These are phyloP conservation scores for Akanthomyces dipterigenus DNA, from an alignment of 2,329 filamentous ascomycete genomes.

Conservation along the genomic window DNA sequence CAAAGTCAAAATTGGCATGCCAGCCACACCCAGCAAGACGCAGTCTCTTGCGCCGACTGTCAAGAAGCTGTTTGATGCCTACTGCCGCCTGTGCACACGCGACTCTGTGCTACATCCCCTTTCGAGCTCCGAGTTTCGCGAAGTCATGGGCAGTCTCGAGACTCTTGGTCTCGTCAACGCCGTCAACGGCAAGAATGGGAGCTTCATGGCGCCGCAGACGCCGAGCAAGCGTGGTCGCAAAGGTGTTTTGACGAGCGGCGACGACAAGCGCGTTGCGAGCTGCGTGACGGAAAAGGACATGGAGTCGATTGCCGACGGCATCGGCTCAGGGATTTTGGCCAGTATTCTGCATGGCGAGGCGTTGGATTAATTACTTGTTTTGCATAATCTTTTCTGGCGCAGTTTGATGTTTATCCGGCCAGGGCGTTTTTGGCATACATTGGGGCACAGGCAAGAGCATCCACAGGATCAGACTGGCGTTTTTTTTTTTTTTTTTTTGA, in stretches of 20 bases:
- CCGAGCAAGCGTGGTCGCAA: constrained; percentile 64
- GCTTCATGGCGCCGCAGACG: constrained; percentile 56
- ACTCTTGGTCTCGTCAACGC: constrained; percentile 72
- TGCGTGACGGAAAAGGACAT: constrained; percentile 77
- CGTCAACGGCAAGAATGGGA: constrained; percentile 64
- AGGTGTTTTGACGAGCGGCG: constrained; percentile 49
- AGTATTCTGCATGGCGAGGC: constrained; percentile 57
- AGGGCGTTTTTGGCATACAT: not conserved
- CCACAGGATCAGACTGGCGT: not conserved
- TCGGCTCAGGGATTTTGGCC: constrained; percentile 54
- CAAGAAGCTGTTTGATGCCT: constrained; percentile 77
- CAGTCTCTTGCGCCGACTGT: constrained; percentile 65
- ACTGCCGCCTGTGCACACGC: constrained; percentile 72
- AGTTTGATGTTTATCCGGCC: not conserved
- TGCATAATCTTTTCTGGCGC: not conserved
- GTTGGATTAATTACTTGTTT: constrained; percentile 36
- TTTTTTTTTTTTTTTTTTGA: not conserved
- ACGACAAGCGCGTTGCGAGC: constrained; percentile 74
- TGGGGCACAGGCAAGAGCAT: not conserved
- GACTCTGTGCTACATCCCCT: constrained; percentile 88
- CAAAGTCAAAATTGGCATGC: constrained; percentile 32
- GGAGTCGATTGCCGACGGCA: constrained; percentile 58
- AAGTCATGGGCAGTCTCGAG: constrained; percentile 85
- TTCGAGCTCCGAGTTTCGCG: constrained; percentile 86
- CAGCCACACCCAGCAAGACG: constrained; percentile 54